Evolutionary conservation across 176 grass and related monocot species (phyloP), one percentile per base, ranked within the genome.

Genomic region (Avena atlantica): DNA sequence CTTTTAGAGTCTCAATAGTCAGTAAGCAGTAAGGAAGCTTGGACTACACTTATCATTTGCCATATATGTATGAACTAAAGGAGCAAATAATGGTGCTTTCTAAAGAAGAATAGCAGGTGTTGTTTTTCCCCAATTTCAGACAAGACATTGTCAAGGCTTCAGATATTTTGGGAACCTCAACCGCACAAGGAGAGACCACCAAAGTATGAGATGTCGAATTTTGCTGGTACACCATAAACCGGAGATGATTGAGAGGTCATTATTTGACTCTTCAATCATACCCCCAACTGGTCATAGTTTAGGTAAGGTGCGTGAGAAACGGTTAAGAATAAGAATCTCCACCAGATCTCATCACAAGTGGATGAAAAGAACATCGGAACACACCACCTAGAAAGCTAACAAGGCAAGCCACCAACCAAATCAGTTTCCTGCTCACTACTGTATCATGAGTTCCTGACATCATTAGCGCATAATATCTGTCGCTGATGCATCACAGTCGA

Each of bases 341-440:
- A 49, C 49, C 70, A 21, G 27, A 64, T 81, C 29, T 6, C 56
- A 25, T 27, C 78, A 8, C 70, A 67, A 67, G 70, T 82, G 37
- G 59, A 19, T 40, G 15, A 12, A 73, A 48, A 65, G 4, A 27
- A 42, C 25, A 24, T 21, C 48, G 24, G 45, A 50, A 78, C 36
- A 58, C 71, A 76, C 16, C 49, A 59, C 3, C 40, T 42, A 17
- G 29, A 27, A 50, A 47, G 40, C 70, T 34, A 52, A 9, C 3
- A 14, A 63, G 29, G 70, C 12, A 65, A 84, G 25, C 20, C 42
- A 17, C 69, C 83, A 80, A 67, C 69, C 81, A 71, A 44, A 74
- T 66, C 76, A 2, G 45, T 51, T 9, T 9, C 63, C 24, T 74
- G n/a, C 61, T 2, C 5, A 45, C 12, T n/a, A 69, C 14, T n/a